Evolutionary conservation across 1,284 basidiomycete genomes (phyloP), one percentile per base, ranked within the genome.

Genomic region (Puccinia novopanici): DNA sequence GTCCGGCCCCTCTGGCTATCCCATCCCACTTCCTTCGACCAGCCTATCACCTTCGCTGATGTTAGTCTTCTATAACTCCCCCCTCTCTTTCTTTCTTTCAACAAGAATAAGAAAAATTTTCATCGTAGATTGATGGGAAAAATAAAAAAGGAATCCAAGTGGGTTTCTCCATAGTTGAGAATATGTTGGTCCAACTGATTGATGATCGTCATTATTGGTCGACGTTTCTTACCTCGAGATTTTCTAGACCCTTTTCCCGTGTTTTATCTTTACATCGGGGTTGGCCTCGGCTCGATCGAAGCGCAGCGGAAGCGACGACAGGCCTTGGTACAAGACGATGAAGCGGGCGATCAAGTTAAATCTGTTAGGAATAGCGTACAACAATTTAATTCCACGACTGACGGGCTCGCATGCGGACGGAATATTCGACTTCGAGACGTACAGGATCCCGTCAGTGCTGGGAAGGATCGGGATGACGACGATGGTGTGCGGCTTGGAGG

Each of bases 21-120:
- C 15, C 77, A 80, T 67, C 50, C 77, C 8, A 55, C 9, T 13
- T 40, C 40, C 22, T 45, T 80, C 45, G 3, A 52, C 37, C 42
- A 80, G 13, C 37, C 68, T 12, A 80, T 80, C 57, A 63, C 77
- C 27, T 80, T 80, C 71, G 77, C 77, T 40, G 77, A 80, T 65
- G 77, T 80, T 9, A 17, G 67, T 57, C 30, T 15, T 2, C 45
- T 37, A 10, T 37, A 9, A 15, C 40, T n/a, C 10, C 6, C n/a
- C 10, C 19, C 24, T 17, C 30, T 24, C 24, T n/a, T n/a, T n/a
- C n/a, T n/a, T n/a, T n/a, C n/a, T n/a, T n/a, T n/a, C n/a, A n/a
- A n/a, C n/a, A n/a, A n/a, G n/a, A n/a, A 61, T 30, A 27, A 61
- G 12, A 37, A 61, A 12, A 37, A 42, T 52, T 3, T 52, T 3